These are phyloP conservation scores for Cercospora berteroae DNA, from an alignment of 2,329 filamentous ascomycete genomes.

Conservation along the genomic window DNA sequence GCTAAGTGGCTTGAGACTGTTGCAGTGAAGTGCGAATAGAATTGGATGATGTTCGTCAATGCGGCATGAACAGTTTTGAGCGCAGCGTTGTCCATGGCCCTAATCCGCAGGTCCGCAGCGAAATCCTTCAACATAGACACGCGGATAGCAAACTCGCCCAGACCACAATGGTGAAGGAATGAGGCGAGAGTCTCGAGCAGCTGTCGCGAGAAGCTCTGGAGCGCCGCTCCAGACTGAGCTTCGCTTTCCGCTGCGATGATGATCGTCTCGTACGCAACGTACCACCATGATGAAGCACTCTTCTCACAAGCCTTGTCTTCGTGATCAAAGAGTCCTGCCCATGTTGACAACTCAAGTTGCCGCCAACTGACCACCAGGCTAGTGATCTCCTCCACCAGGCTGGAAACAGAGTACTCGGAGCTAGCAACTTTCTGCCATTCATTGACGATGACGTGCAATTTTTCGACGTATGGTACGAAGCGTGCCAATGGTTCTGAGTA, in stretches of 20 bases:
- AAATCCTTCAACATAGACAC: constrained; percentile 64
- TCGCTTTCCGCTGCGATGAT: constrained; percentile 57
- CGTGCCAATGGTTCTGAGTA: constrained; percentile 83
- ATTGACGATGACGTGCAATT: constrained; percentile 78
- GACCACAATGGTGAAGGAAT: constrained; percentile 74
- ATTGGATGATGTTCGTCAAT: constrained; percentile 71
- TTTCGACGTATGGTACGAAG: constrained; percentile 81
- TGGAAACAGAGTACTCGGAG: constrained; percentile 67
- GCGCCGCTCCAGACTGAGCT: constrained; percentile 34
- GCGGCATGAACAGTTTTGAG: constrained; percentile 57
- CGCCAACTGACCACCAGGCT: constrained; percentile 83
- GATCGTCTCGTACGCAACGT: constrained; percentile 87
- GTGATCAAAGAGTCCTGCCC: constrained; percentile 82
- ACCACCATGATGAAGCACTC: constrained; percentile 90
- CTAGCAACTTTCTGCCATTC: constrained; percentile 96
- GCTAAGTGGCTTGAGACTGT: constrained; percentile 63
- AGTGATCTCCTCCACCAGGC: constrained; percentile 74
- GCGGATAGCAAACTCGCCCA: constrained; percentile 74
- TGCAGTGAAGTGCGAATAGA: constrained; percentile 70
- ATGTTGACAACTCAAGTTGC: constrained; percentile 85
- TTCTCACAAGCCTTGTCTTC: constrained; percentile 73
- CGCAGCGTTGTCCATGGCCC: constrained; percentile 52
- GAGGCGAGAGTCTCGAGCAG: constrained; percentile 73
- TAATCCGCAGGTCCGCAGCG: constrained; percentile 62
- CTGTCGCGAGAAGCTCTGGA: constrained; percentile 63